These are phyloP conservation scores for Yamagishiella unicocca DNA, from an alignment of 139 green algal genomes.

Conservation along the genomic window DNA sequence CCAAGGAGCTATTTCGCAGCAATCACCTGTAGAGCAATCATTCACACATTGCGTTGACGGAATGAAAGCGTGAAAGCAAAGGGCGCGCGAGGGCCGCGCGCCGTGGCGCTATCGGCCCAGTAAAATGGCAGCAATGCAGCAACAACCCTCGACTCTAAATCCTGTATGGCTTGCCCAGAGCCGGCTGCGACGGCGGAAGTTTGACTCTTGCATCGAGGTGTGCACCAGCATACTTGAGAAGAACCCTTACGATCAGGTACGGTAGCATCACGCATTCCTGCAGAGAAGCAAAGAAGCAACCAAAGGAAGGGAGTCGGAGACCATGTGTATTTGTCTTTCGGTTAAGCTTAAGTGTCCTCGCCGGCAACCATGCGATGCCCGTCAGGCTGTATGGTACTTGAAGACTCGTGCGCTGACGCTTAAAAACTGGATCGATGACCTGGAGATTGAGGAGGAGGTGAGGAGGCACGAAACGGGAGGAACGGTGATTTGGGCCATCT, in stretches of 20 bases:
- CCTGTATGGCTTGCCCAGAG: constrained; percentile 78
- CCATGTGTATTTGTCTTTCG: no score
- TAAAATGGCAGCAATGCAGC: constrained; percentile 11
- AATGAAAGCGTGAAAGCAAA: constrained; percentile 7
- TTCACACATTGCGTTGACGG: not conserved
- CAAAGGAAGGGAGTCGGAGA: no score
- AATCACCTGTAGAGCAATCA: no score
- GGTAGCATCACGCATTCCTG: no score
- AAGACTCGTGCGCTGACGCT: constrained; percentile 82
- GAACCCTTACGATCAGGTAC: constrained; percentile 83
- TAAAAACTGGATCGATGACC: constrained; percentile 89
- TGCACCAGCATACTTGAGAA: constrained; percentile 75
- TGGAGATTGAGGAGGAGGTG: constrained; percentile 86
- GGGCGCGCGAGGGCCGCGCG: constrained; percentile 12
- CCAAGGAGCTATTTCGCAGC: not conserved
- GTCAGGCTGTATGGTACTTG: constrained; percentile 82
- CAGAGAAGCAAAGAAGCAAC: not conserved
- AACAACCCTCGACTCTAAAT: constrained; percentile 48
- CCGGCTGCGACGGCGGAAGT: constrained; percentile 64
- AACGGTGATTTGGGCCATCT: no score
- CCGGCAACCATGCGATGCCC: no score
- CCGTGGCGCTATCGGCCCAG: not conserved
- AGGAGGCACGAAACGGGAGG: no score
- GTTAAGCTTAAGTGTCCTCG: no score
- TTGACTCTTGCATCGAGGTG: constrained; percentile 78